Conservation (phyloP, 2,329 filamentous ascomycete species). For the Fusarium sacchari region DNA sequence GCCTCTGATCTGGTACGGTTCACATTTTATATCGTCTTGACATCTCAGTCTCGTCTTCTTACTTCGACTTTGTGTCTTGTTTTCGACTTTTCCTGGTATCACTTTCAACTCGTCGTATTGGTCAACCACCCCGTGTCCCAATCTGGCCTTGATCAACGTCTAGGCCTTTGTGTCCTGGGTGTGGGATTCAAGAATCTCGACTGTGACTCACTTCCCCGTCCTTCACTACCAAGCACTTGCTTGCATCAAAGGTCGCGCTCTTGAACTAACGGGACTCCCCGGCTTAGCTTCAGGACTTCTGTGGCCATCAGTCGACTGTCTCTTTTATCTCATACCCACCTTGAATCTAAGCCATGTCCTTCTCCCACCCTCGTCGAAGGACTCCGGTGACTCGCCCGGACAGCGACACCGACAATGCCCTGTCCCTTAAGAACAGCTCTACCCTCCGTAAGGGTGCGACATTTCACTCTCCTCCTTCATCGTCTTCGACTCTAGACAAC, state of each 20-base stretch:
- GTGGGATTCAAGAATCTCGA: slow-evolving; percentile 44
- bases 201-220: slow-evolving; percentile 49
- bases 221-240: slow-evolving; percentile 38
- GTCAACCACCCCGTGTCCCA: slow-evolving; percentile 33
- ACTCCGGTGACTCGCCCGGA: slow-evolving; percentile 55
- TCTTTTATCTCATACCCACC: slow-evolving; percentile 44
- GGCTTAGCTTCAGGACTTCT: slow-evolving; percentile 47
- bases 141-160: slow-evolving; percentile 38
- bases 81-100: slow-evolving; percentile 16
- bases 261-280: slow-evolving; percentile 46
- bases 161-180: slow-evolving; percentile 35
- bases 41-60: slow-evolving; percentile 14
- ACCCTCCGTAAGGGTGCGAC: slow-evolving; percentile 77
- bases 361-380: slow-evolving; percentile 59
- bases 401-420: slow-evolving; percentile 45
- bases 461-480: slow-evolving; percentile 65
- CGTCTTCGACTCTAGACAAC: slow-evolving; percentile 52
- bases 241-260: slow-evolving; percentile 42
- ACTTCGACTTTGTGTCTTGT: slow-evolving; percentile 7
- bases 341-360: slow-evolving; percentile 58
- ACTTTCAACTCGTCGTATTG: slow-evolving; percentile 27
- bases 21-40: slow-evolving; percentile 30
- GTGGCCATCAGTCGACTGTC: slow-evolving; percentile 43
- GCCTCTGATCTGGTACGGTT: slow-evolving; percentile 39
- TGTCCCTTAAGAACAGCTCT: slow-evolving; percentile 51